Percentiles rank a stretch among this genome's conserved stretches.
These are phyloP conservation scores for Kwoniella shivajii DNA, from an alignment of 1,284 basidiomycete genomes.

Conservation along the genomic window DNA sequence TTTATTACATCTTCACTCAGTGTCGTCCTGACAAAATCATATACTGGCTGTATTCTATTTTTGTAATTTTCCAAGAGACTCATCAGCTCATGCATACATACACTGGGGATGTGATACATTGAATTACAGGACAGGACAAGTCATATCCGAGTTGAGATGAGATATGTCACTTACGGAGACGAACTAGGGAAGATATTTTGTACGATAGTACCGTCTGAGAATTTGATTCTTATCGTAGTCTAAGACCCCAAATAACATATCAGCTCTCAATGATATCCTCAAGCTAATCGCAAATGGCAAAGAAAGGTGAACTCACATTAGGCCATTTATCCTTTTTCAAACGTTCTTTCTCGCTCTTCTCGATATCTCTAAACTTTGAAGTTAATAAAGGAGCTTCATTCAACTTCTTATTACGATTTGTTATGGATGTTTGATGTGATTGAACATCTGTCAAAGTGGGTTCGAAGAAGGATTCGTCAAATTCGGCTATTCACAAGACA, in stretches of 20 bases:
- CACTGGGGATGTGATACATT: no score
- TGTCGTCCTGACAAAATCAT: slow-evolving; percentile 49
- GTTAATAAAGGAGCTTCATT: slow-evolving; percentile 50
- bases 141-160: not conserved
- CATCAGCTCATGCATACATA: no score
- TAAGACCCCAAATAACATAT: slow-evolving; percentile 13
- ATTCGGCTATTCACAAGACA: slow-evolving; percentile 11
- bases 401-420: slow-evolving; percentile 35
- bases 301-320: slow-evolving; percentile 29
- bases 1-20: slow-evolving; percentile 27
- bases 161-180: slow-evolving; percentile 35
- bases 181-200: slow-evolving; percentile 48
- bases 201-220: slow-evolving; percentile 52
- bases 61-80: no score
- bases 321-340: slow-evolving; percentile 50
- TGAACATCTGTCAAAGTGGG: slow-evolving; percentile 47
- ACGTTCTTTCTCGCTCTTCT: slow-evolving; percentile 35
- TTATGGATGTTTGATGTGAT: slow-evolving; percentile 38
- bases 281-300: not conserved
- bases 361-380: slow-evolving; percentile 45
- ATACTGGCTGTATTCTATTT: slow-evolving; percentile 52
- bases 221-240: slow-evolving; percentile 52
- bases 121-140: no score
- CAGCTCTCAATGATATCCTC: no score
- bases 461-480: slow-evolving; percentile 46